Percentiles rank a stretch among this genome's conserved stretches.
Evolutionary conservation across 495 filamentous ascomycete species (phyloP).

Genomic region (Penicillium fimorum): DNA sequence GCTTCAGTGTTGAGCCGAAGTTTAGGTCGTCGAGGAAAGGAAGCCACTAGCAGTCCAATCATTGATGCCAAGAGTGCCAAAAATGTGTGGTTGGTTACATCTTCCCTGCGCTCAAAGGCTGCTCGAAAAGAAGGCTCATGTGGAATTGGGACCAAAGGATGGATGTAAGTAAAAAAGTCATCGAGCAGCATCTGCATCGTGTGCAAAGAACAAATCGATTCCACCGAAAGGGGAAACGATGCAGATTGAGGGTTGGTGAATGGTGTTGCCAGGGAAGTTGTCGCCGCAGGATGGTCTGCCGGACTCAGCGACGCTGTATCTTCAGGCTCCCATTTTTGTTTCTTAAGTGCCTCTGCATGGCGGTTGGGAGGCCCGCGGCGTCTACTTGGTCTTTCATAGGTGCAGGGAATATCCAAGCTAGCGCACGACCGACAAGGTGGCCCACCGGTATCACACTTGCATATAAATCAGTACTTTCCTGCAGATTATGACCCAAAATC

Average conservation of each 20-base stretch:
- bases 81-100: constrained; percentile 65
- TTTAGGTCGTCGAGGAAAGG: constrained; percentile 75
- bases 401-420: constrained; percentile 79
- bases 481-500: constrained; percentile 11
- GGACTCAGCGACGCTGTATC: constrained; percentile 30
- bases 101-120: constrained; percentile 67
- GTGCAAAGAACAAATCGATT: constrained; percentile 70
- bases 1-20: constrained; percentile 64
- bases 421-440: constrained; percentile 79
- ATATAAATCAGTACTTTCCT: constrained; percentile 13
- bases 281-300: constrained; percentile 23
- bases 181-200: constrained; percentile 69
- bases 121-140: constrained; percentile 82
- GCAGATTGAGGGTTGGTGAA: constrained; percentile 24
- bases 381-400: constrained; percentile 73
- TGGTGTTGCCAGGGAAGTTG: constrained; percentile 23
- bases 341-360: constrained; percentile 80
- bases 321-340: constrained; percentile 52
- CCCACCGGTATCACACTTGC: constrained; percentile 74
- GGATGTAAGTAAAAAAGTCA: constrained; percentile 88
- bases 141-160: constrained; percentile 81
- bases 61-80: constrained; percentile 78
- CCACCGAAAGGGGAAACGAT: constrained; percentile 49
- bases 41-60: constrained; percentile 73
- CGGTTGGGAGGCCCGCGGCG: constrained; percentile 83